phyloP scores from a whole-genome alignment of 1,284 basidiomycete species.

The Rhodotorula sp. region DNA sequence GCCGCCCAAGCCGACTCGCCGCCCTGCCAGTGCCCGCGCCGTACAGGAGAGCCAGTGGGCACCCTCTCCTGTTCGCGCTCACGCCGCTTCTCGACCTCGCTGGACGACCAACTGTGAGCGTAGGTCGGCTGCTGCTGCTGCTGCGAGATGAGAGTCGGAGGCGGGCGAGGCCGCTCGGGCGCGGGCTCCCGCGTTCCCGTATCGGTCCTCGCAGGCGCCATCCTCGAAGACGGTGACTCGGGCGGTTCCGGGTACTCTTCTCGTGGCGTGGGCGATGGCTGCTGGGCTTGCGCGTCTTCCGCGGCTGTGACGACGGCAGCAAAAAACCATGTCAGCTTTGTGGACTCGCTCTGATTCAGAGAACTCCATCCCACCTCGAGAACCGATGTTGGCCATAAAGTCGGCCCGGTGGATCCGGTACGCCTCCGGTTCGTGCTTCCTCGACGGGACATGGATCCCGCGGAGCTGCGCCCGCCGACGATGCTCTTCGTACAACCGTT shows the following conservation, averaged over 20 bases:
- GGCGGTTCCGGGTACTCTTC: no score
- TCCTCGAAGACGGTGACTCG: no score
- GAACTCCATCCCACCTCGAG: neutral
- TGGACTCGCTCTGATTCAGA: neutral
- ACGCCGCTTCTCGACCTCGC: no score
- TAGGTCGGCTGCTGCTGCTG: neutral
- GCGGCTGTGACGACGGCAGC: no score
- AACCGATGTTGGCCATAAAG: neutral
- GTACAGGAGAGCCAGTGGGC: no score
- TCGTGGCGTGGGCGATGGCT: no score
- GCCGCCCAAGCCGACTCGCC: no score
- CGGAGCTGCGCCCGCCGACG: neutral
- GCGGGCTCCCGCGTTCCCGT: neutral
- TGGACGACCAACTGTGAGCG: neutral
- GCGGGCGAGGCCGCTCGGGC: neutral
- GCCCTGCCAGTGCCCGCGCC: no score
- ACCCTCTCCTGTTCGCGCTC: no score
- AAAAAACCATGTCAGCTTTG: no score
- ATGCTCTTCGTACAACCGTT: neutral
- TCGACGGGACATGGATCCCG: neutral
- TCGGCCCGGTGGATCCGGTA: neutral
- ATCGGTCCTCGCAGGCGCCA: no score
- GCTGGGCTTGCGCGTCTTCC: no score
- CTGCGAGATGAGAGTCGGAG: neutral
- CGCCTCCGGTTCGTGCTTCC: neutral